Base-by-base conservation (phyloP, 768 basidiomycete species). In the Peribolospora baueri region DNA sequence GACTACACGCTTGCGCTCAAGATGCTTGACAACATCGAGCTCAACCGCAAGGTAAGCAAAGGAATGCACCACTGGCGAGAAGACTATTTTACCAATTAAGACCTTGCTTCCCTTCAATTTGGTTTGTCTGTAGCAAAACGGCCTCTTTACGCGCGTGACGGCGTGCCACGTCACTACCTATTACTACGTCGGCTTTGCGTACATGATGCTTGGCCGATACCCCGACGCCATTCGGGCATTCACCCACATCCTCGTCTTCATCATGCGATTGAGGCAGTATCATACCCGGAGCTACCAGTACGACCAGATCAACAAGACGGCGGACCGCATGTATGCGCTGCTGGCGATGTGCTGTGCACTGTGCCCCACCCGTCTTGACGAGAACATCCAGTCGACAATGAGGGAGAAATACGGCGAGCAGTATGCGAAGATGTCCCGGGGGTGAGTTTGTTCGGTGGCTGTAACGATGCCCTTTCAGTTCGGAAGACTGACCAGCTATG, bases 241-340 rank as follows among this genome's bases (percentile, higher is more conserved):
- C 65, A 83, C 87, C 43, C 80, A 81, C 9, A 82, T 91, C 64
- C 59, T 61, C 58, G 56, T 60, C 72, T 90, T 93, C 73, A 86
- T 91, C 64, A 80, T 85, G 71, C 77, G 91, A 13, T 88, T 93
- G 78, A 77, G 88, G 62, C 86, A 90, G 65, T 93, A 91, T 68
- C 90, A 98, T 71, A 91, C 90, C 7, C 71, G 90, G 61, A 84
- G 84, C 64, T 91, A 91, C 66, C 88, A 95, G 65, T 93, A 93
- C 62, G 88, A 93, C 63, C 61, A 86, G 84, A 93, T 98, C 69
- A 87, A 81, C 71, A 95, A 95, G 73, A 90, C 84, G 13, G 90
- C 86, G 3, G 93, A 98, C 65, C 73, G 93, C 49, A 98, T 97
- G 90, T 91, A 95, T 63, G 88, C 88, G 5, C 69, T 98, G 41